Percentiles rank a stretch among this genome's conserved stretches.
Evolutionary conservation across 2,329 filamentous ascomycete species (phyloP).

Genomic region (Venturia asperata): DNA sequence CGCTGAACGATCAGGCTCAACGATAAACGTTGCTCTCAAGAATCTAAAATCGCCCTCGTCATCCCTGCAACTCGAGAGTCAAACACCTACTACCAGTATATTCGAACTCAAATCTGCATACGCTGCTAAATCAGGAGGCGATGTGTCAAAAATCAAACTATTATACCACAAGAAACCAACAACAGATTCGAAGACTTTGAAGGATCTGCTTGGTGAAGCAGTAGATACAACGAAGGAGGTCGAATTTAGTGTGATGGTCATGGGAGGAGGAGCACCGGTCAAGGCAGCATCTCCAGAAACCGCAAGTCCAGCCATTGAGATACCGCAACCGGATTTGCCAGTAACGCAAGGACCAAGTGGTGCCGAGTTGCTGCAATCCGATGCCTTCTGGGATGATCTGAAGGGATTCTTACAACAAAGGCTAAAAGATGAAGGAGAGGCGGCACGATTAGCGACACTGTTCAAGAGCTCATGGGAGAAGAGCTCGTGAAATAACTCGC

Average conservation of each 20-base stretch:
- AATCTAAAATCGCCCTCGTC: slow-evolving; percentile 70
- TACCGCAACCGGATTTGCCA: slow-evolving; percentile 26
- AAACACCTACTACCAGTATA: slow-evolving; percentile 63
- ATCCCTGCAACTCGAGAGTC: slow-evolving; percentile 55
- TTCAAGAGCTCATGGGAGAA: slow-evolving; percentile 18
- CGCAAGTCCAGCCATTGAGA: slow-evolving; percentile 22
- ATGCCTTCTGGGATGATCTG: slow-evolving; percentile 82
- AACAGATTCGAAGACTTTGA: slow-evolving; percentile 66
- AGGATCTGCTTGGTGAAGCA: slow-evolving; percentile 54
- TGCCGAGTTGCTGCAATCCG: slow-evolving; percentile 55
- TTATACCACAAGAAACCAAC: slow-evolving; percentile 83
- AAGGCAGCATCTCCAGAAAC: slow-evolving; percentile 33
- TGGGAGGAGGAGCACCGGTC: slow-evolving; percentile 55
- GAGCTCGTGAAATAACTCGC: neutral
- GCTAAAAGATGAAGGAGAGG: slow-evolving; percentile 61
- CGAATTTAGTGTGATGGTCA: slow-evolving; percentile 82
- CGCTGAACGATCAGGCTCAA: slow-evolving; percentile 39
- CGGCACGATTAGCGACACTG: slow-evolving; percentile 31
- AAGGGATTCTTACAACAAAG: slow-evolving; percentile 72
- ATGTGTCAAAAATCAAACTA: slow-evolving; percentile 75
- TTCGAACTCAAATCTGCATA: slow-evolving; percentile 71
- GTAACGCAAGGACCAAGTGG: slow-evolving; percentile 50
- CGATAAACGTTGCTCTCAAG: slow-evolving; percentile 55
- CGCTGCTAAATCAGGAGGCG: slow-evolving; percentile 53
- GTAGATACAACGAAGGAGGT: slow-evolving; percentile 41